Base-by-base conservation (phyloP, 2,329 filamentous ascomycete species). In the Pyrenophora seminiperda region DNA sequence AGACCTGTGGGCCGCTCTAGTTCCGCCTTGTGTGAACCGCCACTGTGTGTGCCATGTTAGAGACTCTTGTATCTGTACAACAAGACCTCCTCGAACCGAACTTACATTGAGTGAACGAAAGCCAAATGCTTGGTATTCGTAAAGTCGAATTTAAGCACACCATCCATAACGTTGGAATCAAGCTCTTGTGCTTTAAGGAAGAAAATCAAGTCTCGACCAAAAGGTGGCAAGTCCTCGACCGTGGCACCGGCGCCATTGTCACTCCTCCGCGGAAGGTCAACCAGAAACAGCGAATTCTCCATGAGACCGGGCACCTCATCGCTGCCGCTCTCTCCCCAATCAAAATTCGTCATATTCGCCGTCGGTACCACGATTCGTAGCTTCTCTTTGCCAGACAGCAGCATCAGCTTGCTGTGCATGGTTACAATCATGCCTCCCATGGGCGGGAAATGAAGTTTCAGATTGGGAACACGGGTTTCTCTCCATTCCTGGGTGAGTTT, bases 401-500 rank as follows among this genome's bases (percentile, higher is more conserved):
- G 75, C 81, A 96, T 92, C 34, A 97, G 78, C 69, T 99, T 97
- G 41, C 91, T 96, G 73, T 97, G 94, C 91, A 97, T 96, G 62
- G 81, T 86, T 18, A 86, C 87, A 5, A 84, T 75, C 38, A 83
- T 78, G 1, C 84, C 83, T 32, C 84, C 78, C 89, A 97, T 93
- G 2, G 82, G 81, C 13, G 93, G 93, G 66, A 97, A 96, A 68
- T 90, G 91, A 47, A 86, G 61, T 15, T 83, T 83, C 47, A 95
- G 79, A 41, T 81, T 79, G 9, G 68, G 66, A 58, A 82, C 75
- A 7, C 67, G 70, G 4, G 38, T 50, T 2, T 70, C 71, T 19
- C 74, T 24, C 58, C 66, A 57, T 11, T 61, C 70, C 41, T 49
- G 61, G 42, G 48, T 40, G 44, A 54, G 61, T 33, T 67, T 58